These are phyloP conservation scores for Nakaseomyces delphensis DNA, from an alignment of 1,139 yeast species.

Conservation along the genomic window DNA sequence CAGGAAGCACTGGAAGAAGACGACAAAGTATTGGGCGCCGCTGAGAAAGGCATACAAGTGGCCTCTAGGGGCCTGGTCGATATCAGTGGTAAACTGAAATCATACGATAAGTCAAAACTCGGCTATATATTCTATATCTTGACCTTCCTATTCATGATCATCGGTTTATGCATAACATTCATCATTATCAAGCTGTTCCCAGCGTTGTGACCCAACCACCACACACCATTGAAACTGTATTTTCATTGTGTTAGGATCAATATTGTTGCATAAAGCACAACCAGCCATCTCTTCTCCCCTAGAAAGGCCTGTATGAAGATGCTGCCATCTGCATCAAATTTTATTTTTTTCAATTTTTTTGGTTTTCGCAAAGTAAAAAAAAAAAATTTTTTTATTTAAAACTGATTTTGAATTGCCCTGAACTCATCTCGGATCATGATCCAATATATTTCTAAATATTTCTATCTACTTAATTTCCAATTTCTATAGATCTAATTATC, in stretches of 20 bases:
- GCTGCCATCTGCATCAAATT: no score
- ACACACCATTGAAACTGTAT: background rate
- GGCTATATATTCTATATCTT: constrained; percentile 31
- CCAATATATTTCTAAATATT: no score
- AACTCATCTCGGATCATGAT: background rate
- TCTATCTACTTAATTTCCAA: no score
- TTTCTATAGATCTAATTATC: no score
- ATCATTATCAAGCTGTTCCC: constrained; percentile 34
- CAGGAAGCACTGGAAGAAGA: constrained; percentile 34
- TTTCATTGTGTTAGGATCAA: no score
- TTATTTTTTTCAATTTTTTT: no score
- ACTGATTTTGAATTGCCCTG: background rate
- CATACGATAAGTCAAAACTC: constrained; percentile 29
- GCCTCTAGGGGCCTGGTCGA: constrained; percentile 31
- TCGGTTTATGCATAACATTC: constrained; percentile 30
- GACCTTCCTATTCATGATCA: constrained; percentile 24
- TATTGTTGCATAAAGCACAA: no score
- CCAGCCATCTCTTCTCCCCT: no score
- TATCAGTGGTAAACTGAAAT: constrained; percentile 27
- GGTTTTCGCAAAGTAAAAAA: background rate
- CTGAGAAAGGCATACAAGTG: constrained; percentile 34
- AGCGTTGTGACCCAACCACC: constrained; percentile 28
- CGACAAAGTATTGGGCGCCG: constrained; percentile 33
- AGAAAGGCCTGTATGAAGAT: no score
- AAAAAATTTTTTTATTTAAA: background rate